Evolutionary conservation across 192 early-diverging fungal genomes (phyloP), one percentile per base, ranked within the genome.

Genomic region (Chytriomyces sp.): DNA sequence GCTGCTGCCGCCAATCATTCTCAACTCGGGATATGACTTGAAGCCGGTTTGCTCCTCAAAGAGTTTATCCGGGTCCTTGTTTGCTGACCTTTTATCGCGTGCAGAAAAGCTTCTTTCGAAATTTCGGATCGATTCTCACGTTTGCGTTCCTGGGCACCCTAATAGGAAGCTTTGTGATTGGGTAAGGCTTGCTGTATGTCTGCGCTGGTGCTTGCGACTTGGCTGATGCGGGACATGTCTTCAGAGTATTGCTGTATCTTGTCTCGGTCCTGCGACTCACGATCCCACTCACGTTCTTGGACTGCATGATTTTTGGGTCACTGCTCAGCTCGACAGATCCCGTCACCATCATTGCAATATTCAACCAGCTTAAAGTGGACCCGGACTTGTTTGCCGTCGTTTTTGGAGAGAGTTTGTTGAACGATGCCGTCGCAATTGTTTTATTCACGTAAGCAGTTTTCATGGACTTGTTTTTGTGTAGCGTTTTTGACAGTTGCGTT

Each of bases 371-470:
- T 67, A 89, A 91, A 70, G 97, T 99, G 49, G 97, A 99, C 68
- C 20, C 96, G 5, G 92, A 94, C 82, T 81, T 99, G 59, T 98
- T 95, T 81, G 93, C 97, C 5, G 93, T 99, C 66, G 95, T 99
- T 53, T 99, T 96, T 83, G 97, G 97, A 46, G 97, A 99, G 79
- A 93, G 91, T 26, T 87, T 98, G 47, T 86, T 99, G 46, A 99
- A 99, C 76, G 97, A 99, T 76, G 94, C 95, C 20, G 96, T 97
- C 3, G 94, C 96, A 2, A 99, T 99, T 81, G 97, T 98, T n/a
- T 84, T 99, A 67, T 96, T 94, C 81, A 90, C 90, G 48, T 67
- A 5, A 45, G 35, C 35, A 0, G 35, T 35, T 35, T 35, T 0
- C 35, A 35, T 35, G 0, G 35, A 69, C 26, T 46, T 50, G 67